Evolutionary conservation across 148 eudicot species (phyloP).

Genomic region (Talinum fruticosum): DNA sequence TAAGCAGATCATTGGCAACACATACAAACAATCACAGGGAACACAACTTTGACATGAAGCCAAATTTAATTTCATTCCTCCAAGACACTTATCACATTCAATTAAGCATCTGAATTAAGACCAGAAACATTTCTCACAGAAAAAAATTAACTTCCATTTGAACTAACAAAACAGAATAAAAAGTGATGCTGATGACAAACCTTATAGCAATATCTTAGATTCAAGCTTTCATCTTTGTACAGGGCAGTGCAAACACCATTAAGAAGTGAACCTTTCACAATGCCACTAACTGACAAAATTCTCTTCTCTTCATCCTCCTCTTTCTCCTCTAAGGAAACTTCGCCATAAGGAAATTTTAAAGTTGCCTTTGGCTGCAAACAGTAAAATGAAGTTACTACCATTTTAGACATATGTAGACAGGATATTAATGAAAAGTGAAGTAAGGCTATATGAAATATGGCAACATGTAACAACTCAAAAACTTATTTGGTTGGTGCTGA

Average conservation of each 20-base stretch:
- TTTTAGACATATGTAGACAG: background rate
- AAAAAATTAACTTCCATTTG: background rate
- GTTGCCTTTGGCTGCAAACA: slow-evolving; percentile 83
- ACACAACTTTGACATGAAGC: background rate
- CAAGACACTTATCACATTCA: slow-evolving; percentile 3
- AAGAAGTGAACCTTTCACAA: slow-evolving; percentile 57
- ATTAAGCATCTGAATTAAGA: background rate
- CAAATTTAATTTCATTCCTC: background rate
- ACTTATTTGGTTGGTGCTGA: background rate
- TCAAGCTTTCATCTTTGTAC: slow-evolving; percentile 63
- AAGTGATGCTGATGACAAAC: slow-evolving; percentile 38
- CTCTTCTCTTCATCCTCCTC: slow-evolving; percentile 64
- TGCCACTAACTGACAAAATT: slow-evolving; percentile 58
- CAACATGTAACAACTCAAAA: background rate
- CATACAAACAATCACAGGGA: slow-evolving; percentile 3
- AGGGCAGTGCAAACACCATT: slow-evolving; percentile 72
- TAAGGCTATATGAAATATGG: background rate
- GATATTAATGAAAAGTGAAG: slow-evolving; percentile 3
- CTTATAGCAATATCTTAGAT: slow-evolving; percentile 78
- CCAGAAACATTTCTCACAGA: background rate
- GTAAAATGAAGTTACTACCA: slow-evolving; percentile 11
- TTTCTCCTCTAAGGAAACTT: slow-evolving; percentile 79
- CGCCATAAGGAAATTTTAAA: slow-evolving; percentile 70
- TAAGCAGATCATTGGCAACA: slow-evolving; percentile 2
- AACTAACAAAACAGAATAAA: background rate